Evolutionary conservation across 1,284 basidiomycete species (phyloP), one percentile per base, ranked within the genome.

Genomic region (Ustilago nuda): DNA sequence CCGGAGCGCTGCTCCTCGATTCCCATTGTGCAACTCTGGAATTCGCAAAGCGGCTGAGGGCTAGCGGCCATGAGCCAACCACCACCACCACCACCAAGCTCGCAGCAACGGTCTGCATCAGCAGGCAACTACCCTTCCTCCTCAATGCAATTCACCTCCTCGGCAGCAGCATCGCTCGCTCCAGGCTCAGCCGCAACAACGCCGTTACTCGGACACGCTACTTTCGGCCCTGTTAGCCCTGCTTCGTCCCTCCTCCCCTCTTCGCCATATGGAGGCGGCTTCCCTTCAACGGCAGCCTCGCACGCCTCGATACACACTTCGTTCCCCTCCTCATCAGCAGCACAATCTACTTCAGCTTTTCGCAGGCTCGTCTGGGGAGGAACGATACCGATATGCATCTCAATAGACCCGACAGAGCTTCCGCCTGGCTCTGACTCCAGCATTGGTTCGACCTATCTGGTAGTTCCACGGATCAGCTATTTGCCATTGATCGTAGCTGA

Each of bases 381-480:
- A n/a, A 66, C 76, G 2, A 69, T 82, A 27, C 81, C 81, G 30
- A 69, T 82, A 17, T 75, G 72, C 35, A 67, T 82, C 23, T 48
- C 72, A 3, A 37, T 82, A 30, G 77, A 76, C 23, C 53, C 60
- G 12, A 48, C 66, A 1, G 72, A 80, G 15, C 59, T 82, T 4
- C 71, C 76, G 23, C 46, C 72, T 15, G 73, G 72, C 12, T 64
- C 70, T 9, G 78, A 79, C 57, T 19, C 66, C 0, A 56, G 66
- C 1, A 54, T 78, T 32, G 71, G 72, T 23, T 69, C 70, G 54
- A 78, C 78, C n/a, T 82, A 81, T 36, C 67, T 72, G 12, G 62
- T 72, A 8, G 77, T 75, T 0, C 79, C 81, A 5, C 66, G 82
- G 4, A 73, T 79, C 53, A 70, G 75, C 56, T 83, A 83, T 62